Conservation (phyloP, 495 filamentous ascomycete species). For the Penicillium canescens region DNA sequence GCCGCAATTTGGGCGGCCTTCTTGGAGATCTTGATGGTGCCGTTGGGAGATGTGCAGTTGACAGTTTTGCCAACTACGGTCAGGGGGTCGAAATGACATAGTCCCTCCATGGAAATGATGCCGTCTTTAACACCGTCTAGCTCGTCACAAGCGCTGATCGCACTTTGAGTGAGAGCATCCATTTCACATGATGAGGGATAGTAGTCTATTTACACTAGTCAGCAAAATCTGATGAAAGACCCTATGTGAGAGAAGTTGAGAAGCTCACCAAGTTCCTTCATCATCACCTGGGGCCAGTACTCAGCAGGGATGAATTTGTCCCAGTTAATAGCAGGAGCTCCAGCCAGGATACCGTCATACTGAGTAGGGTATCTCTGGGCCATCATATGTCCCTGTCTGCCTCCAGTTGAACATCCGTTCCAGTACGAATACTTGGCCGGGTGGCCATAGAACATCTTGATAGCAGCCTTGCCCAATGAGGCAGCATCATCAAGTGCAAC, state of each 20-base stretch:
- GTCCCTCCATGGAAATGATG: constrained; percentile 54
- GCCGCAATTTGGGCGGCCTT: constrained; percentile 23
- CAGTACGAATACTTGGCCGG: constrained; percentile 39
- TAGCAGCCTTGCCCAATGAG: constrained; percentile 18
- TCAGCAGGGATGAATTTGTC: constrained; percentile 31
- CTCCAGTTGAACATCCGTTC: constrained; percentile 49
- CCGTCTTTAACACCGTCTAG: constrained; percentile 59
- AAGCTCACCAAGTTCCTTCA: constrained; percentile 30
- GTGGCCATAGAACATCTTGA: constrained; percentile 12
- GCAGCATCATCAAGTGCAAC: constrained; percentile 37
- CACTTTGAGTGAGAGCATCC: constrained; percentile 43
- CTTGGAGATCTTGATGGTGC: constrained; percentile 30
- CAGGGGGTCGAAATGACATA: constrained; percentile 51
- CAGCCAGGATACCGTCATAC: constrained; percentile 64
- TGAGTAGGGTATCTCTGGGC: constrained; percentile 43
- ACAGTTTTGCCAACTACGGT: constrained; percentile 46
- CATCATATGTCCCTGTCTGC: constrained; percentile 45
- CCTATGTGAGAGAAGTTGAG: not conserved
- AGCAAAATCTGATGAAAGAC: not conserved
- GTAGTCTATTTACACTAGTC: not conserved
- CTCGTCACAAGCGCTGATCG: constrained; percentile 45
- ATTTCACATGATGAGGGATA: constrained; percentile 41
- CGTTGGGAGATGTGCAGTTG: constrained; percentile 30
- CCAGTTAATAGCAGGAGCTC: constrained; percentile 43
- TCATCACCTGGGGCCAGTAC: constrained; percentile 20